Conservation (phyloP, 495 filamentous ascomycete species). For the Talaromyces wortmannii region DNA sequence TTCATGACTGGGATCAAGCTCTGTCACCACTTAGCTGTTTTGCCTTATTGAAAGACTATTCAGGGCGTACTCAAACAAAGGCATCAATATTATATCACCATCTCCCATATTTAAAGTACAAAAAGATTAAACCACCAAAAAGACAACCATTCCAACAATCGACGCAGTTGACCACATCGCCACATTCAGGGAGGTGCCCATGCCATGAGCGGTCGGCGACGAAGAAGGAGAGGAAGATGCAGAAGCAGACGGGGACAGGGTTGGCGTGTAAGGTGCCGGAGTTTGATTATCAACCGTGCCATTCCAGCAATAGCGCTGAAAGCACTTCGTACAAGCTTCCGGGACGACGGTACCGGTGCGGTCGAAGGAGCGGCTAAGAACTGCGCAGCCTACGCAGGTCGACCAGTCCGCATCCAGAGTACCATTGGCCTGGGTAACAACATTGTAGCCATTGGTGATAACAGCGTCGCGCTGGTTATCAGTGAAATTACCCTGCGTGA, state of each 20-base stretch:
- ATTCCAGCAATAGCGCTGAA: constrained; percentile 75
- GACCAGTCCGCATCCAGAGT: constrained; percentile 62
- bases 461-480: constrained; percentile 56
- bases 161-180: background rate
- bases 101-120: too few relatives aligned
- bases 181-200: background rate
- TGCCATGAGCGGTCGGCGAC: background rate
- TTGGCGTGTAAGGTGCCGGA: too few relatives aligned
- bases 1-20: too few relatives aligned
- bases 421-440: constrained; percentile 67
- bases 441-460: constrained; percentile 69
- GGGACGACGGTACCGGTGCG: constrained; percentile 52
- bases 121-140: background rate
- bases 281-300: constrained; percentile 46
- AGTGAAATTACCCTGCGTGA: constrained; percentile 46
- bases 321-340: constrained; percentile 57
- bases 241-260: background rate
- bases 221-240: background rate
- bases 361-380: constrained; percentile 57
- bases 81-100: too few relatives aligned
- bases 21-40: too few relatives aligned
- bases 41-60: too few relatives aligned
- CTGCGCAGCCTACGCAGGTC: constrained; percentile 70
- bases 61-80: too few relatives aligned
- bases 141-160: background rate